Conservation (phyloP, 2,329 filamentous ascomycete species). For the Claviceps capensis region DNA sequence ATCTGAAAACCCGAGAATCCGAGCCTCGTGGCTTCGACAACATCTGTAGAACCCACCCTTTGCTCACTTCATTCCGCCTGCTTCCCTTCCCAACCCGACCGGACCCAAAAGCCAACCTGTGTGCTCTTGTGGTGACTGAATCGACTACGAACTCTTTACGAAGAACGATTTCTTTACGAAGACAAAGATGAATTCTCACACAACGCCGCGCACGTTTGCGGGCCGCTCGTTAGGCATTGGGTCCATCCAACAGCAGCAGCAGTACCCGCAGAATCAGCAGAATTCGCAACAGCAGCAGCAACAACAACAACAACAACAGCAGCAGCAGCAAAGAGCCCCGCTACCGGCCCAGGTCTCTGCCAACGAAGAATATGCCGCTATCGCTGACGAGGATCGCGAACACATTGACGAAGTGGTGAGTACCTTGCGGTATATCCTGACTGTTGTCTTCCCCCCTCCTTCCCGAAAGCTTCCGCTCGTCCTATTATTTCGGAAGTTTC, state of each 20-base stretch:
- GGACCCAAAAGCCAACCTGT: neutral
- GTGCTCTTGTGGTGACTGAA: neutral
- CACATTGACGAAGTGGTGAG: slow-evolving; percentile 88
- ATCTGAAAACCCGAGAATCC: neutral
- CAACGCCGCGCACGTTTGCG: slow-evolving; percentile 24
- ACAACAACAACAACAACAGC: slow-evolving; percentile 17
- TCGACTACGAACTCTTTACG: neutral
- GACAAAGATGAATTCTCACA: slow-evolving; percentile 22
- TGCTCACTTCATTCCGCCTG: neutral
- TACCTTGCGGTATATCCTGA: slow-evolving; percentile 9
- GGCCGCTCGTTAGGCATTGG: slow-evolving; percentile 20
- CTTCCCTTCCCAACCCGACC: neutral
- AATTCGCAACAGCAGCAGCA: slow-evolving; percentile 10
- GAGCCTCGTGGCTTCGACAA: neutral
- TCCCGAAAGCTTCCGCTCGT: neutral
- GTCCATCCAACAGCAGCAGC: slow-evolving; percentile 19
- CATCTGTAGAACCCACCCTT: neutral
- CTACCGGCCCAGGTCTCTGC: slow-evolving; percentile 20
- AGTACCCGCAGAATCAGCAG: slow-evolving; percentile 18
- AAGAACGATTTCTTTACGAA: neutral
- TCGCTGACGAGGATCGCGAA: slow-evolving; percentile 81
- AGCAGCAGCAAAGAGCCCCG: slow-evolving; percentile 14
- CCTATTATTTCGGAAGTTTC: neutral
- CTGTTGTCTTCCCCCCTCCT: neutral
- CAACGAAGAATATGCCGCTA: slow-evolving; percentile 25